These are phyloP conservation scores for Fusarium multiceps DNA, from an alignment of 2,329 filamentous ascomycete species.

Conservation along the genomic window DNA sequence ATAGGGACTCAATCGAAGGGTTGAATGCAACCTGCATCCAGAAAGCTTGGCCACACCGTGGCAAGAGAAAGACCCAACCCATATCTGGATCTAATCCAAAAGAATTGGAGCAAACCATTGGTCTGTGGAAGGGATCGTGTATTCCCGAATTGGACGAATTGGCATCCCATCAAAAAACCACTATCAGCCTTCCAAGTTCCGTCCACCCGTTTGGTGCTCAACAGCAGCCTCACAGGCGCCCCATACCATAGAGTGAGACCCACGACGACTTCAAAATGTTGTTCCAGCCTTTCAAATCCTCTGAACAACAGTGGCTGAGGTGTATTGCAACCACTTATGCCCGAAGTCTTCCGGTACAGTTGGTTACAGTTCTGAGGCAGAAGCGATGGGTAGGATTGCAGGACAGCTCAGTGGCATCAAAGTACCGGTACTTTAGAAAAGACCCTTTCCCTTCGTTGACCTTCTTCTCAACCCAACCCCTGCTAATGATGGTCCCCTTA, in stretches of 20 bases:
- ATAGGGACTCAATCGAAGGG: conserved; percentile 24
- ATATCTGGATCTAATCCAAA: conserved; percentile 19
- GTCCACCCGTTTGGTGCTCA: conserved; percentile 44
- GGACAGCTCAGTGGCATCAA: conserved; percentile 2
- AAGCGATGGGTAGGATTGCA: conserved; percentile 5
- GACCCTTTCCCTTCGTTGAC: conserved; percentile 40
- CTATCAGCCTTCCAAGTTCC: conserved; percentile 38
- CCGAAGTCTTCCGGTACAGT: conserved; percentile 45
- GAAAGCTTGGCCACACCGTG: conserved; percentile 29
- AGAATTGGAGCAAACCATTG: conserved; percentile 11
- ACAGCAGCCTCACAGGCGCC: conserved; percentile 43
- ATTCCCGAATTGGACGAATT: conserved; percentile 37
- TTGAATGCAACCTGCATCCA: conserved; percentile 36
- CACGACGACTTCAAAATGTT: conserved; percentile 12
- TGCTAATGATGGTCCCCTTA: conserved; percentile 37
- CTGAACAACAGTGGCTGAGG: conserved; percentile 15
- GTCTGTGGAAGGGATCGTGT: conserved; percentile 29
- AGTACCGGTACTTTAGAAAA: conserved; percentile 41
- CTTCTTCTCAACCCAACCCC: conserved; percentile 37
- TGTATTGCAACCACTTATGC: conserved; percentile 15
- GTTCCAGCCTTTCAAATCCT: conserved; percentile 31
- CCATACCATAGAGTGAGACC: conserved; percentile 14
- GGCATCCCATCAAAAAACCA: conserved; percentile 42
- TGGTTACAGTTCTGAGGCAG: background rate
- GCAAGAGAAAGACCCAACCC: conserved; percentile 31